phyloP scores from a whole-genome alignment of 2,329 filamentous ascomycete genomes.

The Pestalotiopsis sp. region DNA sequence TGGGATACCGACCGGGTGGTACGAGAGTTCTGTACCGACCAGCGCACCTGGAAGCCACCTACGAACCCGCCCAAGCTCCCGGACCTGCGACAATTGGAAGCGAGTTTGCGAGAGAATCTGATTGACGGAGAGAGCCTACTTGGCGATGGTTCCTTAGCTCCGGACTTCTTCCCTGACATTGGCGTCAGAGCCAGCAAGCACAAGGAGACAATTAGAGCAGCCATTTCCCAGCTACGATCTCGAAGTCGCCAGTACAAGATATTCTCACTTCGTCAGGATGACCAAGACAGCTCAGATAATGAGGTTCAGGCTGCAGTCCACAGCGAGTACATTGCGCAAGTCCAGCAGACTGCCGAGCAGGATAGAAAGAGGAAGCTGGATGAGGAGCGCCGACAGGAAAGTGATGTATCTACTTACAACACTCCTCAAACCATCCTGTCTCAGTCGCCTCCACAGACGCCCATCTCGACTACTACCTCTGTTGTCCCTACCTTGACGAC shows the following conservation, averaged over 20 bases:
- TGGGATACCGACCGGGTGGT: slow-evolving; percentile 75
- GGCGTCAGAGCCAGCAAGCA: slow-evolving; percentile 61
- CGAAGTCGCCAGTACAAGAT: slow-evolving; percentile 52
- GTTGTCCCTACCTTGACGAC: not conserved
- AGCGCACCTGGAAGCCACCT: slow-evolving; percentile 49
- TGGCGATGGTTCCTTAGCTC: slow-evolving; percentile 53
- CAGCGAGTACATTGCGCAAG: not conserved
- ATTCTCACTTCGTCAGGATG: slow-evolving; percentile 22
- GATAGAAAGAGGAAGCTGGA: slow-evolving; percentile 15
- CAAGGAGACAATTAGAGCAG: slow-evolving; percentile 58
- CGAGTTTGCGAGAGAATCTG: slow-evolving; percentile 60
- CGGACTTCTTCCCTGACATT: slow-evolving; percentile 56
- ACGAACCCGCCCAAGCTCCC: slow-evolving; percentile 45
- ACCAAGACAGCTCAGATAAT: slow-evolving; percentile 17
- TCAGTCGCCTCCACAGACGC: not conserved
- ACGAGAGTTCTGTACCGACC: slow-evolving; percentile 62
- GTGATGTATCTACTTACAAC: not conserved
- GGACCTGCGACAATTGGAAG: slow-evolving; percentile 55
- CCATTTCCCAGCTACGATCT: slow-evolving; percentile 58
- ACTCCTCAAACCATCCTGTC: not conserved
- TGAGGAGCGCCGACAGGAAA: slow-evolving; percentile 7
- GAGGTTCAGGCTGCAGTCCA: not conserved
- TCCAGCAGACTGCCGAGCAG: not conserved
- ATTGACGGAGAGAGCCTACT: slow-evolving; percentile 70
- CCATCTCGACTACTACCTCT: not conserved